phyloP scores from a whole-genome alignment of 805 yeast genomes.

The Nakazawaea holstii region DNA sequence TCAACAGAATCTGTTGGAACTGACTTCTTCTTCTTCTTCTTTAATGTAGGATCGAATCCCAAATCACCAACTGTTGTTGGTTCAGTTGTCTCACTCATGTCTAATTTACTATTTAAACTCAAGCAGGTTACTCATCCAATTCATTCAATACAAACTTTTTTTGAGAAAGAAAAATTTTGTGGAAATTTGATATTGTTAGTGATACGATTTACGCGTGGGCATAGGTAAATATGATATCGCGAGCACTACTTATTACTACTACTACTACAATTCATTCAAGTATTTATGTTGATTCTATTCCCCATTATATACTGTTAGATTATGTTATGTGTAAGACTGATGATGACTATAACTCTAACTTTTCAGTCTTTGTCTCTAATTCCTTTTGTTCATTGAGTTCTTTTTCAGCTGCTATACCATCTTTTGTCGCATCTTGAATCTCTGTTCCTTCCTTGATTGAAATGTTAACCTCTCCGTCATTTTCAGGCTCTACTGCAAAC shows the following conservation, averaged over 20 bases:
- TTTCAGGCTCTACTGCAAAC: conserved; percentile 61
- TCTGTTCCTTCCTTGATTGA: conserved; percentile 45
- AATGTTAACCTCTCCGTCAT: conserved; percentile 36
- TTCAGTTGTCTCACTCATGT: conserved; percentile 20
- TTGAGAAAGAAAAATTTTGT: background rate
- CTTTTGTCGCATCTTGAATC: conserved; percentile 42
- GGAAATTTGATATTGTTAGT: background rate
- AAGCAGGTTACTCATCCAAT: background rate
- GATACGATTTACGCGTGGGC: background rate
- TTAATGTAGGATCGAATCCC: conserved; percentile 71
- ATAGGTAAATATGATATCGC: conserved; percentile 2
- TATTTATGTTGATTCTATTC: background rate
- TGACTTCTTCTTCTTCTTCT: conserved; percentile 73
- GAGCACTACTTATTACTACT: conserved; percentile 1
- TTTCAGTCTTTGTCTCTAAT: conserved; percentile 20
- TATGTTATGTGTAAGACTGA: too few species aligned
- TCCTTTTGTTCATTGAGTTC: conserved; percentile 16
- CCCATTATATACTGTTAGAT: background rate
- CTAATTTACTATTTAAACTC: background rate
- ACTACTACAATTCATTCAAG: background rate
- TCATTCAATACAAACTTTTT: background rate
- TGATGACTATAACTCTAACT: conserved; percentile 19
- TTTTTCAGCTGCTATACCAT: conserved; percentile 35
- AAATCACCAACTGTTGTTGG: conserved; percentile 27
- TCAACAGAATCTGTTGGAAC: conserved; percentile 35